These are phyloP conservation scores for Nevesoporus exiguus DNA, from an alignment of 768 basidiomycete genomes.

Conservation along the genomic window DNA sequence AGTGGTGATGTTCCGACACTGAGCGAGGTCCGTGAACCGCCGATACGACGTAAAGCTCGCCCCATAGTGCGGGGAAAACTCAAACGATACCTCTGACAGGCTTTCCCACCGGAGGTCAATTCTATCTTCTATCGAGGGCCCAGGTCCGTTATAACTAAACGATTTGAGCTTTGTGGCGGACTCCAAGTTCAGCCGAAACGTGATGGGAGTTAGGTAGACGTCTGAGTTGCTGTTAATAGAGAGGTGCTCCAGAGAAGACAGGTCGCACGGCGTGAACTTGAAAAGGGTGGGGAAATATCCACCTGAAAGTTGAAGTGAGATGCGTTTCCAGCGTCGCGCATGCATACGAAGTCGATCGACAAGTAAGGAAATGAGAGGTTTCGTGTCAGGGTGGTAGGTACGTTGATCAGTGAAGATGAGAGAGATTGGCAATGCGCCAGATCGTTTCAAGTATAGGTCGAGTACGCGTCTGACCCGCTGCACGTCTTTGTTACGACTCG, in stretches of 20 bases:
- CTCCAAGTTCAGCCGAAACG: constrained; percentile 2
- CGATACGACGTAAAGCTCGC: background rate
- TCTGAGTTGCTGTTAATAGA: background rate
- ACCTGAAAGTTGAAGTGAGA: constrained; percentile 9
- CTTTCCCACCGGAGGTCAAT: constrained; percentile 12
- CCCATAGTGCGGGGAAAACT: background rate
- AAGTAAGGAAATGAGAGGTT: constrained; percentile 9
- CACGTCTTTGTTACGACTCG: background rate
- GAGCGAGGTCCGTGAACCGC: constrained; percentile 3
- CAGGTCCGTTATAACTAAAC: constrained; percentile 13
- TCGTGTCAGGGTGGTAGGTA: background rate
- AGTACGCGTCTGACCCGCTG: background rate
- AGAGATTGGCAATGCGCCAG: constrained; percentile 12
- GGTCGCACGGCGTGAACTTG: constrained; percentile 13
- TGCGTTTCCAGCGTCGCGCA: constrained; percentile 17
- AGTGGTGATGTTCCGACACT: constrained; percentile 17
- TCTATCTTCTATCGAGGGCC: background rate
- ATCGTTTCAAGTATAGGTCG: constrained; percentile 13
- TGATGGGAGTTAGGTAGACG: too few relatives aligned
- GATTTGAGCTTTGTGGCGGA: constrained; percentile 16
- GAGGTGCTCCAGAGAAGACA: constrained; percentile 13
- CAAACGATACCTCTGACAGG: constrained; percentile 14
- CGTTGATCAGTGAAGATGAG: constrained; percentile 22
- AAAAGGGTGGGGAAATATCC: constrained; percentile 17
- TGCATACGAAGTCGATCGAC: constrained; percentile 12